Base-by-base conservation (phyloP, 345 rosid species). In the Corchorus capsularis region DNA sequence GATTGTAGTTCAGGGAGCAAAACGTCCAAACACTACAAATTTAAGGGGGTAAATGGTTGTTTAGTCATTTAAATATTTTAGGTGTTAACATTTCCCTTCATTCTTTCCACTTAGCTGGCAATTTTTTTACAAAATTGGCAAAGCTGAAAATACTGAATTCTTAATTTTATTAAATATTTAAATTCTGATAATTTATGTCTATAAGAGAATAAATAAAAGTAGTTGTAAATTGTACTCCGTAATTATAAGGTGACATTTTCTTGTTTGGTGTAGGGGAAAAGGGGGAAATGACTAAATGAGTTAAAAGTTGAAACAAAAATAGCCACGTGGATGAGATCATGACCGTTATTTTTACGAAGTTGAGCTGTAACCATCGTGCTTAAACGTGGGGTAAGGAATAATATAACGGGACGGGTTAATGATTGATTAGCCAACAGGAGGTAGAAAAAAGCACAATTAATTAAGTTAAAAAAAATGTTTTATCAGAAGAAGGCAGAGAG, bases 341-440 rank as follows among this genome's bases (percentile, higher is more conserved):
- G 71, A 60, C 90, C 86, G 83, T 89, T 59, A 6, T 6, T 78
- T 76, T 32, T 63, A 43, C 45, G 17, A 27, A 64, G 85, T 74
- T 84, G 88, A 88, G 89, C 90, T 90, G 94, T 83, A 83, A 78
- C 39, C 85, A 76, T 90, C 91, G 83, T 88, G 94, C 89, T 68
- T 70, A 78, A 90, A 87, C 91, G 92, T 87, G 91, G 89, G 76
- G 6, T 10, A 53, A 61, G 78, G 82, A 85, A 87, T 86, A 84
- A 77, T 73, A 76, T 72, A 77, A 75, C 75, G 74, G 77, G 76
- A 77, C 81, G 76, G 80, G 76, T 74, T 41, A 77, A 39, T 39
- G 43, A 39, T 39, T 82, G 86, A 75, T 79, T 73, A 78, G 81
- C 59, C 70, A 74, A 76, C 37, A n/a, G 55, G 80, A 27, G 59